Evolutionary conservation across 106 monocot species (phyloP), one percentile per base, ranked within the genome.

Genomic region (Apostasia ramifera): DNA sequence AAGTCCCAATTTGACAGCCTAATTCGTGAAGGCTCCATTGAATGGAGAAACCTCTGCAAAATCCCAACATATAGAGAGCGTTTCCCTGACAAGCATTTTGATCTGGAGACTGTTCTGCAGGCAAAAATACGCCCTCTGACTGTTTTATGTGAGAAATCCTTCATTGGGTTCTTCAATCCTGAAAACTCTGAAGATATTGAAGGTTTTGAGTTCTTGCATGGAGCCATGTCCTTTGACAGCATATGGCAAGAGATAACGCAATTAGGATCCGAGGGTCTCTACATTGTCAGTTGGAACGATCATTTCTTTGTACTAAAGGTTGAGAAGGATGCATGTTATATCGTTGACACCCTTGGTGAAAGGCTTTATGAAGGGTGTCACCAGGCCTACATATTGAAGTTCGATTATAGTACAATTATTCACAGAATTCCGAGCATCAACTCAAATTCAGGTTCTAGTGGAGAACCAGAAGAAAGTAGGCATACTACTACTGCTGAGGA

Each of bases 311-410:
- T 86, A 2, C 80, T 89, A 11, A 86, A 83, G 57, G 80, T 86
- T 13, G 80, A 86, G 47, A 43, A 10, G 5, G 80, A 78, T 47
- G 83, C 80, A 0, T 71, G 72, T 52, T 89, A 80, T 66, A 54
- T 89, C 43, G 73, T 89, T 40, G 89, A 89, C 70, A 89, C 85
- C n/a, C 85, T 89, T 39, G 89, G 89, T 1, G 85, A 89, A 73
- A 77, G 89, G 58, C 80, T 89, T 12, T 67, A 70, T 37, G 89
- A 89, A 48, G 89, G 85, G 1, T 89, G 89, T 62, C 57, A 76
- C 53, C 78, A 86, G 60, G 89, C 89, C n/a, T 89, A 86, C 70
- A 83, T 89, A 14, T 54, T 89, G 42, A 89, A 83, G 56, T 89
- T 89, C 26, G 75, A 83, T 38, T 55, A 58, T 0, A 49, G 6